Base-by-base conservation (phyloP, 148 eudicot genomes). In the Arbutus unedo region DNA sequence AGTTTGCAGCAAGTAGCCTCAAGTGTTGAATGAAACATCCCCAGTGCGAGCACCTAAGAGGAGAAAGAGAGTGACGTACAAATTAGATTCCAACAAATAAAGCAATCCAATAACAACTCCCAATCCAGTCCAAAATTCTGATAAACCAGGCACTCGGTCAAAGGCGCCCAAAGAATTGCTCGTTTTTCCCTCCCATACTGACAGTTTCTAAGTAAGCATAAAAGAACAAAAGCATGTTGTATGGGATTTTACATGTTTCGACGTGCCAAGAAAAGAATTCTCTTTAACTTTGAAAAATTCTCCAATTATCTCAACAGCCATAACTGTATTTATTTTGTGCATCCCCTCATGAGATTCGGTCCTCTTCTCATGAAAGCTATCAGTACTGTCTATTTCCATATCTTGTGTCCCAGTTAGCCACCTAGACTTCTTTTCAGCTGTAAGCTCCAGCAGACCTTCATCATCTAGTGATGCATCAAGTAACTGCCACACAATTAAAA, bases 401-500 rank as follows among this genome's bases (percentile, higher is more conserved):
- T 91, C 98, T 67, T 89, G 88, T 77, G 87, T 78, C 77, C 84
- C 84, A 76, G 81, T 88, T 70, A 85, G 83, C 98, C 98, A 94
- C 82, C 81, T 91, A 48, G 92, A 90, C 84, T 88, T 91, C 91
- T 90, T 94, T 81, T 93, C 93, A 67, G 86, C 83, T 64, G 92
- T 91, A 62, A 89, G 86, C 83, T 93, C 93, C 75, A 96, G 87
- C 86, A 94, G 79, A 44, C 93, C 93, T 86, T 94, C 98, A 87
- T 96, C 98, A 77, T 93, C 97, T 41, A 96, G 87, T 56, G 98
- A 89, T 77, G 98, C 95, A 90, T 96, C 98, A 90, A 94, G 85
- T 75, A 96, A 85, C 84, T 93, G 89, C 97, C 98, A 96, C 59
- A 91, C 88, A 84, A 85, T 87, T 57, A 94, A 89, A 78, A 96